Evolutionary conservation across 306 rosid species (phyloP), one percentile per base, ranked within the genome.

Genomic region (Oemleria cerasiformis): DNA sequence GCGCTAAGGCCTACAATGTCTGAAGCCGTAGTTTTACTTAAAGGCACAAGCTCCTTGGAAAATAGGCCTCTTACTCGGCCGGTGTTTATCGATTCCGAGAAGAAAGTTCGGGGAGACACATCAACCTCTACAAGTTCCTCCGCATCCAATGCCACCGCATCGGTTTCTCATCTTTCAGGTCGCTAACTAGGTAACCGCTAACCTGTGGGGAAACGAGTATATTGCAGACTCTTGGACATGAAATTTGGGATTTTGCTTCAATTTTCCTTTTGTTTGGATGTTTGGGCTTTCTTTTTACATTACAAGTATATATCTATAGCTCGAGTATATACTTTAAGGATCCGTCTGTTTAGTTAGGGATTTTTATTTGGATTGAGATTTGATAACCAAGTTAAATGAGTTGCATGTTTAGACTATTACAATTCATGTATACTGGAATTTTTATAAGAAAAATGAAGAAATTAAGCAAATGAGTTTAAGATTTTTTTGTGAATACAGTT

Each of bases 1-100:
- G 70, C 73, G 21, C 16, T 63, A 54, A 87, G 96, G 67, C 92
- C 96, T 74, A 78, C 87, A 34, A 89, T 89, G 96, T 83, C 92
- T 74, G 87, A 89, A 82, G 62, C 82, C 0, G 86, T 76, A 3
- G 78, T 82, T 55, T 43, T 83, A n/a, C 90, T 89, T 3, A 86
- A 82, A 89, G 49, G 74, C 56, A 87, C 74, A 64, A 49, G 75
- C 13, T 65, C 79, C 11, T 1, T 64, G 51, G 83, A 71, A 51
- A 40, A 75, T 17, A 50, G 67, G 64, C 75, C 76, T 13, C 88
- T 84, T n/a, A 65, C 78, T 69, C 85, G 77, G 86, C 96, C 92
- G 5, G 83, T 84, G 14, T 85, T 87, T 50, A 69, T 89, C 57
- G 90, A 89, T 8, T 67, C 88, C 5, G 80, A 81, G 65, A 62